Evolutionary conservation across 208 protist species (phyloP), one percentile per base, ranked within the genome.

Genomic region (Wallacemonas collosoma): DNA sequence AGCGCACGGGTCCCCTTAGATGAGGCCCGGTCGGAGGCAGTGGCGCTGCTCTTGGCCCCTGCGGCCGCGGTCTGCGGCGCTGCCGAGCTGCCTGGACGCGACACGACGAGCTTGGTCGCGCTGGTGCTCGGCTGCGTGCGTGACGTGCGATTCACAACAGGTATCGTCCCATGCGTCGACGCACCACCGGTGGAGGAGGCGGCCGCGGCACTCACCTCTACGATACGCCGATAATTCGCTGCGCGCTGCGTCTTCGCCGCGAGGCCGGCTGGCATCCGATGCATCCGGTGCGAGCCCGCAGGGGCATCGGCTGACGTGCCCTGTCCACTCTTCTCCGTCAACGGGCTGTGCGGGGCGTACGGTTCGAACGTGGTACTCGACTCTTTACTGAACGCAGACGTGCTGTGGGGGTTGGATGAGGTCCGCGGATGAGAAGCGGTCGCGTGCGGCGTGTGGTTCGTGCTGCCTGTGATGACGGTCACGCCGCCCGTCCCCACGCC

Each of bases 181-280:
- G 36, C 8, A 3, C 56, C 56, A 8, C 14, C 60, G 5, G 17
- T 15, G 56, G 56, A 3, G 26, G 26, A 26, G 56, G 4, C 8
- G 8, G 15, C 8, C 3, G 43, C 8, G 26, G 60, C 8, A 26
- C 60, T 26, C 14, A 7, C 41, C 41, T 65, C 60, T 3, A 65
- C 3, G 41, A 26, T 51, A 41, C 60, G 60, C 3, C 60, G 60
- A 8, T 65, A 41, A 41, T 65, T 65, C 12, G 60, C 26, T 14
- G 60, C 60, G 43, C 60, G 60, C 60, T 65, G 60, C 38, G 60
- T 39, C 60, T 65, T 65, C 41, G 60, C 60, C 12, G 60, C 60
- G n/a, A 65, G 43, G 4, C 41, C 60, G 14, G 60, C 11, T 3
- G 60, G 60, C 60, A 65, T 65, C 41, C 60, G 60, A 17, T 65